Percentiles rank a stretch among this genome's conserved stretches.
Evolutionary conservation across 176 grass and related monocot genomes (phyloP).

Genomic region (Triticum urartu): DNA sequence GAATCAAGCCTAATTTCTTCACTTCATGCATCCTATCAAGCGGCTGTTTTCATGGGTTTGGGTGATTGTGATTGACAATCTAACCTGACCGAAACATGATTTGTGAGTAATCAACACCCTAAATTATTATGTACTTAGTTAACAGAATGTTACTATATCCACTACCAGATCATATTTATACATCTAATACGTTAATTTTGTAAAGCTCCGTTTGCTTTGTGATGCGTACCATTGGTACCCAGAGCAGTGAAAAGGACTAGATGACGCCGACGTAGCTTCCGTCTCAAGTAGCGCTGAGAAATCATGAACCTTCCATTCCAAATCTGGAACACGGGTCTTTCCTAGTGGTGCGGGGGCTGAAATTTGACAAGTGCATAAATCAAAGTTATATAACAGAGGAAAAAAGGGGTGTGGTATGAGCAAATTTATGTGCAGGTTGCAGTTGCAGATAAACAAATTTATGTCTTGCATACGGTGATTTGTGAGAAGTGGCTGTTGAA

Average conservation of each 20-base stretch:
- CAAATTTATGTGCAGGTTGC: background rate
- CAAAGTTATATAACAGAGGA: background rate
- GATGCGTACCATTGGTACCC: conserved; percentile 4
- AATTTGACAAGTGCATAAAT: background rate
- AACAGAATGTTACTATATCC: background rate
- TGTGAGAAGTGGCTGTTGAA: background rate
- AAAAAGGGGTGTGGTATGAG: background rate
- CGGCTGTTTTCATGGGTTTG: background rate
- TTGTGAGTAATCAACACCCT: background rate
- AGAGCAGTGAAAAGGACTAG: background rate
- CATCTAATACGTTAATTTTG: background rate
- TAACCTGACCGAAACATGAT: background rate
- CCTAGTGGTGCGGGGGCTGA: background rate
- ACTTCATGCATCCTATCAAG: background rate
- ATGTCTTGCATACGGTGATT: background rate
- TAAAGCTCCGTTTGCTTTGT: background rate
- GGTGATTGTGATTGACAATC: background rate
- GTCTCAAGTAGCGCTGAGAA: too few species aligned
- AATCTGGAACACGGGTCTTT: too few species aligned
- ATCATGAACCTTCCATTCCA: too few species aligned
- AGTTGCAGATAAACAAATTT: background rate
- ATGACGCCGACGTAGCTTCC: background rate
- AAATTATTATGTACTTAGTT: background rate
- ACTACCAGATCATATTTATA: background rate
- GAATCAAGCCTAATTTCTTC: background rate